Conservation (phyloP, 192 early-diverging fungal genomes). For the Glomus cerebriforme region DNA sequence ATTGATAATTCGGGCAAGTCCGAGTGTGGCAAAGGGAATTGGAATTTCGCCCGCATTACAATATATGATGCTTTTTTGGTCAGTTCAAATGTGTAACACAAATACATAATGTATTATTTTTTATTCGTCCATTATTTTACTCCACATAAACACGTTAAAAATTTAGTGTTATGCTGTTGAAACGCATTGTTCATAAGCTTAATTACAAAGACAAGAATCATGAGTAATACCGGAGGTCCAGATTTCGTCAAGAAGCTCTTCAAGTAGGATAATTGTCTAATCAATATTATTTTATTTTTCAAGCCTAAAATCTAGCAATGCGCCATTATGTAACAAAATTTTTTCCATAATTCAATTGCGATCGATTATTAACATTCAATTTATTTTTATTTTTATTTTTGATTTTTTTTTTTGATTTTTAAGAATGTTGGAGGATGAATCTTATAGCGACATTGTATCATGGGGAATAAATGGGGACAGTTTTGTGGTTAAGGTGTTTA, state of each 20-base stretch:
- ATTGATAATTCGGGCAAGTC: too few relatives aligned
- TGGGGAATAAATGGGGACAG: constrained; percentile 67
- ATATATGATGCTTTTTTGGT: too few relatives aligned
- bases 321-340: constrained; percentile 14
- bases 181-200: background rate
- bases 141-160: background rate
- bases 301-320: constrained; percentile 36
- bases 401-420: background rate
- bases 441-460: constrained; percentile 54
- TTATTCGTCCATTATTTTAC: background rate
- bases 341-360: too few relatives aligned
- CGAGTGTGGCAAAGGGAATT: too few relatives aligned
- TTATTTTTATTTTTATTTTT: background rate
- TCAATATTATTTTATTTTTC: constrained; percentile 10
- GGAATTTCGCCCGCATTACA: too few relatives aligned
- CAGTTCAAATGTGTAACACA: background rate
- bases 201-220: background rate
- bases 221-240: constrained; percentile 39
- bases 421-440: constrained; percentile 72
- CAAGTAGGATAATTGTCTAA: constrained; percentile 31
- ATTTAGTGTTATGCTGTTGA: background rate
- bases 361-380: background rate
- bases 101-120: background rate
- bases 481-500: constrained; percentile 62
- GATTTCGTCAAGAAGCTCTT: constrained; percentile 56